phyloP scores from a whole-genome alignment of 345 rosid genomes.

The Aurinia saxatilis region DNA sequence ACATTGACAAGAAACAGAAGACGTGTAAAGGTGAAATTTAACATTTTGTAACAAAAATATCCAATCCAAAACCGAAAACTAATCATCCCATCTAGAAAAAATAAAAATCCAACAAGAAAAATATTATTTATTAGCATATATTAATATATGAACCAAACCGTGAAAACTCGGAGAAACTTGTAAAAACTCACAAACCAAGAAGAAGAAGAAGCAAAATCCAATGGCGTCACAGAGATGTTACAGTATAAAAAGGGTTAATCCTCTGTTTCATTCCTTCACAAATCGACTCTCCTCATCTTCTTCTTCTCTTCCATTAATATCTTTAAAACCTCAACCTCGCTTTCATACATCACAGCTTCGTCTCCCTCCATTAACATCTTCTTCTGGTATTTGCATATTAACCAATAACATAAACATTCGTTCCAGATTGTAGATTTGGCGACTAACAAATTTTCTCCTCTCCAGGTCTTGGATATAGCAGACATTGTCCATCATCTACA shows the following conservation, averaged over 20 bases:
- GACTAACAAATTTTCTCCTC: conserved; percentile 20
- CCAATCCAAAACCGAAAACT: not conserved
- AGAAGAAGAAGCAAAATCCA: not conserved
- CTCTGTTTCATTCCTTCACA: conserved; percentile 20
- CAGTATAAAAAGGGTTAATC: conserved; percentile 51
- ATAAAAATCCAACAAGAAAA: not conserved
- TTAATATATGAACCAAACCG: not conserved
- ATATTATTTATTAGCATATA: not conserved
- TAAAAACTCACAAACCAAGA: not conserved
- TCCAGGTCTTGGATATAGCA: conserved; percentile 42
- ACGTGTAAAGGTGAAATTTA: not conserved
- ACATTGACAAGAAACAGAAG: not conserved
- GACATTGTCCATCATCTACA: conserved; percentile 28
- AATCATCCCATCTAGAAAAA: not conserved
- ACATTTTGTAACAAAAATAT: not conserved
- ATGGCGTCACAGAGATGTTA: conserved; percentile 38
- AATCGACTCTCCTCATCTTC: not conserved
- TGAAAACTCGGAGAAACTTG: conserved; percentile 9
- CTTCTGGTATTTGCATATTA: conserved; percentile 16
- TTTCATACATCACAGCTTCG: conserved; percentile 2
- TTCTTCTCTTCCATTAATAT: not conserved
- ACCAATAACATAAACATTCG: not conserved
- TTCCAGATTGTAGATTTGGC: not conserved
- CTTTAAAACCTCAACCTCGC: not conserved
- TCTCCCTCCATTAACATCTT: not conserved